Evolutionary conservation across 2,329 filamentous ascomycete genomes (phyloP).

Genomic region (Paracoccidioides brasiliensis): DNA sequence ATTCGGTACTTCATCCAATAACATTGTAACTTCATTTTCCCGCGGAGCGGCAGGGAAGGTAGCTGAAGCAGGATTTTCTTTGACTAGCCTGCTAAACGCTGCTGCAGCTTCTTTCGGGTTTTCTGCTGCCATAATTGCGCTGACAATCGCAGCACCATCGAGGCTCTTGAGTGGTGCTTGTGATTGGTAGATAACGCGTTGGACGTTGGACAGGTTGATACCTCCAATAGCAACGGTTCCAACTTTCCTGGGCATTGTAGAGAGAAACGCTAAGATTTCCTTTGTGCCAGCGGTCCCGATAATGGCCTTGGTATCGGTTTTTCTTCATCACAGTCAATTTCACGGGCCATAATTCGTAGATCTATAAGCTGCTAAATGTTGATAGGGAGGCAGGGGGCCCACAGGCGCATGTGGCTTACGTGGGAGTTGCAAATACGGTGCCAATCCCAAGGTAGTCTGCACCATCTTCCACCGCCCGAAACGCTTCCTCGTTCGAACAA

Average conservation of each 20-base stretch:
- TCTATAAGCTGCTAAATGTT: not conserved
- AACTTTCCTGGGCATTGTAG: conserved; percentile 29
- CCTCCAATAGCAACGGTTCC: conserved; percentile 71
- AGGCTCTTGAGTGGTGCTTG: conserved; percentile 45
- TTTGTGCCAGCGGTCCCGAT: conserved; percentile 61
- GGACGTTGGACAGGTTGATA: conserved; percentile 63
- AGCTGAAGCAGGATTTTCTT: conserved; percentile 23
- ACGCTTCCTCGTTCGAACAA: conserved; percentile 59
- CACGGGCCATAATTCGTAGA: not conserved
- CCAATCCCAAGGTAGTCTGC: conserved; percentile 87
- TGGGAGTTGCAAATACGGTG: conserved; percentile 74
- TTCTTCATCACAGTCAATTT: conserved; percentile 37
- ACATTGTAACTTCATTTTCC: conserved; percentile 15
- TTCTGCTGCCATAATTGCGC: conserved; percentile 64
- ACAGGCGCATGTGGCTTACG: conserved; percentile 37
- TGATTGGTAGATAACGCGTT: conserved; percentile 61
- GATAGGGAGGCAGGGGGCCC: conserved; percentile 6
- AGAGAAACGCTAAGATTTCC: conserved; percentile 51
- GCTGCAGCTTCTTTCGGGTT: conserved; percentile 53
- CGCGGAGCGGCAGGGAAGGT: conserved; percentile 19
- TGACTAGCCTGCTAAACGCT: conserved; percentile 46
- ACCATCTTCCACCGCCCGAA: conserved; percentile 57
- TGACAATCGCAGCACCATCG: conserved; percentile 77
- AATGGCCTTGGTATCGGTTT: conserved; percentile 74
- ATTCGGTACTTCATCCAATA: conserved; percentile 26